These are phyloP conservation scores for Aspergillus niger DNA, from an alignment of 2,329 filamentous ascomycete species.

Conservation along the genomic window DNA sequence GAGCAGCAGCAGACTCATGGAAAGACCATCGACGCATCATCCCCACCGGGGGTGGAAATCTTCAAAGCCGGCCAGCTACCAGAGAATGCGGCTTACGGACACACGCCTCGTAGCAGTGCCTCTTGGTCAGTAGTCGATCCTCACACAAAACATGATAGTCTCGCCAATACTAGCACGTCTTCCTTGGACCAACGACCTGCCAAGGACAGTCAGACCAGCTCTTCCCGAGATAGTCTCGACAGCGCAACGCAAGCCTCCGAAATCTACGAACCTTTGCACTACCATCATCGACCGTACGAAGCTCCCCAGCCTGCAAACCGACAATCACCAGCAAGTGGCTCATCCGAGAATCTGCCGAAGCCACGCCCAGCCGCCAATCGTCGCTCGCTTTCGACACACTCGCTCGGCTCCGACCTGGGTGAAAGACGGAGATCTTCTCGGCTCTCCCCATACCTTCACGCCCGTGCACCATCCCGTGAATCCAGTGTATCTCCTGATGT, in stretches of 20 bases:
- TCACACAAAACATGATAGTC: constrained; percentile 25
- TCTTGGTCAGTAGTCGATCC: constrained; percentile 39
- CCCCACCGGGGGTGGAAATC: constrained; percentile 31
- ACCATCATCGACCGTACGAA: constrained; percentile 53
- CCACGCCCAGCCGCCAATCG: constrained; percentile 62
- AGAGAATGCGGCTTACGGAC: constrained; percentile 23
- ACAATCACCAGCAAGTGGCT: constrained; percentile 34
- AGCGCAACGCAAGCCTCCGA: constrained; percentile 38
- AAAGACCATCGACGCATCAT: constrained; percentile 21
- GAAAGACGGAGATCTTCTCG: constrained; percentile 62
- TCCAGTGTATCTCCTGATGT: constrained; percentile 59
- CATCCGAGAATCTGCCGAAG: constrained; percentile 51
- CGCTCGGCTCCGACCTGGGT: constrained; percentile 68
- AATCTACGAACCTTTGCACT: constrained; percentile 52
- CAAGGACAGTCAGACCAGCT: constrained; percentile 31
- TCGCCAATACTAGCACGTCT: constrained; percentile 23
- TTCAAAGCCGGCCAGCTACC: constrained; percentile 21
- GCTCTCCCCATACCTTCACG: constrained; percentile 51
- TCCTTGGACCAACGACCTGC: constrained; percentile 30
- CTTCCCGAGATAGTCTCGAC: constrained; percentile 41
- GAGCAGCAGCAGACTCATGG: constrained; percentile 20
- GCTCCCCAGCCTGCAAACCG: constrained; percentile 31
- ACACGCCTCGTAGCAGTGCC: constrained; percentile 37
- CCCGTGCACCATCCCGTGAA: constrained; percentile 52
- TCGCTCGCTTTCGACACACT: constrained; percentile 76